phyloP scores from a whole-genome alignment of 1,284 basidiomycete genomes.

The Xerocomus minutiporus region DNA sequence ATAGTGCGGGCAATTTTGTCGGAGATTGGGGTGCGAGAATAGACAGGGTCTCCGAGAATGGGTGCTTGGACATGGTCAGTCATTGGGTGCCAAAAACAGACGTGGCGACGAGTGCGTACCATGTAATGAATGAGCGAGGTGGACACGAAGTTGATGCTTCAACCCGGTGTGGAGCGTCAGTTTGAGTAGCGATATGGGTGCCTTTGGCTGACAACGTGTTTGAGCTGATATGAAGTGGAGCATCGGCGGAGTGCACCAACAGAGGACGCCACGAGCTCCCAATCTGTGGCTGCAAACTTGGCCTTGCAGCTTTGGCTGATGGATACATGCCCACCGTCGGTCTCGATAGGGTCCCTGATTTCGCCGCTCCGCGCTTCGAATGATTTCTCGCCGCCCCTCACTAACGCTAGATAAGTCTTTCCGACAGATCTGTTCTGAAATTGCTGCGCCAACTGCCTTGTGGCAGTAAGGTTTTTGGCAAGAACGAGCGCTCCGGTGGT shows the following conservation, averaged over 20 bases:
- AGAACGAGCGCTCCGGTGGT: slow-evolving; percentile 64
- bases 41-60: slow-evolving; percentile 56
- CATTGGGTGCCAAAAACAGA: slow-evolving; percentile 1
- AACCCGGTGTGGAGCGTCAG: slow-evolving; percentile 57
- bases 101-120: slow-evolving; percentile 30
- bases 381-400: slow-evolving; percentile 47
- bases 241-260: slow-evolving; percentile 37
- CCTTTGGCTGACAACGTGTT: slow-evolving; percentile 37
- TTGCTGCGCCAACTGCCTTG: slow-evolving; percentile 51
- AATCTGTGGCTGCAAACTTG: slow-evolving; percentile 49
- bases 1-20: slow-evolving; percentile 32
- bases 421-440: slow-evolving; percentile 44
- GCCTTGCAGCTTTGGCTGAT: slow-evolving; percentile 32
- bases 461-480: slow-evolving; percentile 42
- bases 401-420: slow-evolving; percentile 67
- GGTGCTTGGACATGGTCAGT: slow-evolving; percentile 44
- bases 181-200: slow-evolving; percentile 53
- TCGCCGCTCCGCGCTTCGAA: slow-evolving; percentile 42
- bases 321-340: slow-evolving; percentile 42
- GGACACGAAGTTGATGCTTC: slow-evolving; percentile 71
- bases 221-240: slow-evolving; percentile 12
- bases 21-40: slow-evolving; percentile 36
- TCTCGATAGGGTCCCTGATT: slow-evolving; percentile 43
- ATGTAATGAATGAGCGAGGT: slow-evolving; percentile 49
- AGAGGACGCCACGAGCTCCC: slow-evolving; percentile 58